These are phyloP conservation scores for Inonotus hispidus DNA, from an alignment of 1,284 basidiomycete genomes.

Conservation along the genomic window DNA sequence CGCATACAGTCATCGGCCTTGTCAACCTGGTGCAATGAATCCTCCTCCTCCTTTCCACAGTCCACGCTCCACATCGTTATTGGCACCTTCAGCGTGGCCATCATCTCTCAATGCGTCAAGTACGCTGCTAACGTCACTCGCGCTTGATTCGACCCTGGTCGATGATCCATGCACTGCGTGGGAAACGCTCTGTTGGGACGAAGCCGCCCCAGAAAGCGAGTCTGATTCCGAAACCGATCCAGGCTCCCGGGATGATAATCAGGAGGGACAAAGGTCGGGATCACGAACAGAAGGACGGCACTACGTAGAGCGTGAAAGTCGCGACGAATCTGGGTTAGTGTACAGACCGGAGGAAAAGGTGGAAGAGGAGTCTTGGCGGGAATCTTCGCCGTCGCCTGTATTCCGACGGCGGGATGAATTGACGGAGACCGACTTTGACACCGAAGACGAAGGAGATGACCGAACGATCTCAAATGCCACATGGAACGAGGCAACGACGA, in stretches of 20 bases:
- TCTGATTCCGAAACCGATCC: background rate
- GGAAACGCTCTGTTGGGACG: constrained; percentile 12
- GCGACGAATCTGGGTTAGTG: background rate
- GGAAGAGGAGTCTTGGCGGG: background rate
- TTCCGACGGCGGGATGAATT: background rate
- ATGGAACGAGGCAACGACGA: background rate
- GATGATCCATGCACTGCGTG: constrained; percentile 3
- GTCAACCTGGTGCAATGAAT: background rate
- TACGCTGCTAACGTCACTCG: background rate
- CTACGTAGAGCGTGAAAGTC: no score
- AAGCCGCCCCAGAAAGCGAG: constrained; percentile 1
- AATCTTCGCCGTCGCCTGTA: background rate
- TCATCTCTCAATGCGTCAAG: background rate
- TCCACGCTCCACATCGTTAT: background rate
- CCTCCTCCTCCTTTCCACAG: background rate
- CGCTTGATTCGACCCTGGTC: background rate
- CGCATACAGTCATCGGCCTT: background rate
- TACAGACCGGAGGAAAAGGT: background rate
- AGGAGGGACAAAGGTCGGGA: background rate
- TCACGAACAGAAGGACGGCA: background rate
- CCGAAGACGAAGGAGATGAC: background rate
- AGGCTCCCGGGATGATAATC: background rate
- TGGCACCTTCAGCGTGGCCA: background rate
- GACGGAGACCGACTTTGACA: background rate
- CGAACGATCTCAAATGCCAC: background rate